Conservation (phyloP, 139 green algal species). For the Chlamydomonas schloesseri region DNA sequence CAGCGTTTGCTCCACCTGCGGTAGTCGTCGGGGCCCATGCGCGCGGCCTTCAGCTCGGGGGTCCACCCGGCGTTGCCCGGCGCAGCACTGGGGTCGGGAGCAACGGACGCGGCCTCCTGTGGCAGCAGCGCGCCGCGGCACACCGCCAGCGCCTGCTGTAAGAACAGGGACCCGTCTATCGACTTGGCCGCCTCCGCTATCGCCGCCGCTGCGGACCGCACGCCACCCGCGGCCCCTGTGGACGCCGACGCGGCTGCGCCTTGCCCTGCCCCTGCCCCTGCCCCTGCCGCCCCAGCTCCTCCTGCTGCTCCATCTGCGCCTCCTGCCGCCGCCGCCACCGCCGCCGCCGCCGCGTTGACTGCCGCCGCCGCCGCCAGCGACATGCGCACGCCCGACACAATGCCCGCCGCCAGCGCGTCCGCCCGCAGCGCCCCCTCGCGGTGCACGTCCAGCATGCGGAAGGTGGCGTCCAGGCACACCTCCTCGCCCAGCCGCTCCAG, state of each 20-base stretch:
- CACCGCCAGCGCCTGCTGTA: background rate
- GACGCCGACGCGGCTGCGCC: background rate
- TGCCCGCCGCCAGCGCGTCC: background rate
- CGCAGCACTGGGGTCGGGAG: no score
- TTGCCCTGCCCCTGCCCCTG: background rate
- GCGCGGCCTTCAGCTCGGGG: background rate
- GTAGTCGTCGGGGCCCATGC: background rate
- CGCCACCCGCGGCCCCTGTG: no score
- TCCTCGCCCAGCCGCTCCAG: constrained; percentile 27
- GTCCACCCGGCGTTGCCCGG: no score
- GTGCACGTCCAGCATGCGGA: background rate
- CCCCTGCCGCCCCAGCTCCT: background rate
- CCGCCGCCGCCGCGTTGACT: no score
- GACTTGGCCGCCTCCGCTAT: no score
- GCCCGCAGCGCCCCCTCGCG: background rate
- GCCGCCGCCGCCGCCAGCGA: background rate
- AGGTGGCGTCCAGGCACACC: background rate
- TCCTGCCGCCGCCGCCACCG: background rate
- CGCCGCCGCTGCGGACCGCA: background rate
- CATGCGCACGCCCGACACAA: constrained; percentile 4
- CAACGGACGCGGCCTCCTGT: background rate
- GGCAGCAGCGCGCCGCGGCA: background rate
- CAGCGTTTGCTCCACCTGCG: constrained; percentile 25
- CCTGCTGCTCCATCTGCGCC: background rate
- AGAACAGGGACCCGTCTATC: background rate